A percentile compares a stretch with the other conserved stretches of the same genome.
These are phyloP conservation scores for Angophora floribunda DNA, from an alignment of 345 rosid genomes.

Conservation along the genomic window DNA sequence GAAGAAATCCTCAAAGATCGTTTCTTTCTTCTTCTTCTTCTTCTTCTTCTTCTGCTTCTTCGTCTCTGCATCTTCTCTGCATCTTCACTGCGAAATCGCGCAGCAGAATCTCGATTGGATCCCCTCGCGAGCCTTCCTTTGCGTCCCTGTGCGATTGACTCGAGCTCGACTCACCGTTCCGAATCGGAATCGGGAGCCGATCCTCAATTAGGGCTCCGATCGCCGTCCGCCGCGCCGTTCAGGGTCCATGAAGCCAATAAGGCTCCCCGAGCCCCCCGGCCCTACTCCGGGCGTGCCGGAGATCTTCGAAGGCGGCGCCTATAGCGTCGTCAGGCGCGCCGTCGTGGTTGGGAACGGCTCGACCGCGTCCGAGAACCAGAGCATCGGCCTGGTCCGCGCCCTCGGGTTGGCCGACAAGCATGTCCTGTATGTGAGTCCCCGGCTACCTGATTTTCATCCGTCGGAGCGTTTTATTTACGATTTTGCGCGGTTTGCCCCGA, in stretches of 20 bases:
- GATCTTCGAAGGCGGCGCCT: constrained; percentile 78
- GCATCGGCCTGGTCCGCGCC: constrained; percentile 80
- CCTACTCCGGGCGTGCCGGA: constrained; percentile 69
- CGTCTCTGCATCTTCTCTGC: too few species aligned
- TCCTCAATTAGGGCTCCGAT: background rate
- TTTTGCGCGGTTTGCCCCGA: background rate
- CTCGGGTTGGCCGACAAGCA: constrained; percentile 68
- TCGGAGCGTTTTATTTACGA: background rate
- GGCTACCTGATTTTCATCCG: background rate
- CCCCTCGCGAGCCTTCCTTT: background rate
- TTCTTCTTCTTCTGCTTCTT: background rate
- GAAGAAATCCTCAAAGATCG: background rate
- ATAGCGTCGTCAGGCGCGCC: constrained; percentile 75
- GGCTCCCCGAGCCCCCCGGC: constrained; percentile 84
- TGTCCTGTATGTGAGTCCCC: constrained; percentile 54
- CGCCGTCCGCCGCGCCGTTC: background rate
- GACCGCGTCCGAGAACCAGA: constrained; percentile 83
- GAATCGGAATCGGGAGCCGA: background rate
- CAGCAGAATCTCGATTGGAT: background rate
- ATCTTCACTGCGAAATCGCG: background rate
- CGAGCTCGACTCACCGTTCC: background rate
- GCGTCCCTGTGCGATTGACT: background rate
- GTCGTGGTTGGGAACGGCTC: constrained; percentile 85
- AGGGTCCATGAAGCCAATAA: constrained; percentile 61
- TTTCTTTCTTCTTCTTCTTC: background rate